Evolutionary conservation across 1,284 basidiomycete species (phyloP), one percentile per base, ranked within the genome.

Genomic region (Pholiota adiposa): DNA sequence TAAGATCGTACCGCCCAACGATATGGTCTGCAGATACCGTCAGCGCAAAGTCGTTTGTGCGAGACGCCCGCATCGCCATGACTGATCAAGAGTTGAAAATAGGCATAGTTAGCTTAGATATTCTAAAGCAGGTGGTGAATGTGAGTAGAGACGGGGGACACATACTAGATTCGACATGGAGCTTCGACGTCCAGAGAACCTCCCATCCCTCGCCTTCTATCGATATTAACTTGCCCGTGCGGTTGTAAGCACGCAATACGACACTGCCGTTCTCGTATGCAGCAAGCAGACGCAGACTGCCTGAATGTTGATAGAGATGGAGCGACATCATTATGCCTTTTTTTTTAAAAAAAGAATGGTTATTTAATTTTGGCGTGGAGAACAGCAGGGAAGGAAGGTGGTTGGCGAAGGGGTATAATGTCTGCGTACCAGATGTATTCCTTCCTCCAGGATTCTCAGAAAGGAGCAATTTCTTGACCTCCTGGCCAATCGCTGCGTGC

Each of bases 241-340:
- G 64, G 43, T 73, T 68, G 65, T 85, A 87, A 38, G 77, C 78
- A 65, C 88, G 87, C 33, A 93, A 73, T 36, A 83, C 82, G 18
- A 96, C 86, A 11, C 83, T 80, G 1, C 95, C 95, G 63, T 90
- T 89, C 75, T 97, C 95, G 69, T 92, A 96, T 1, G 85, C 91
- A 29, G 85, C 83, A 0, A 94, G 72, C 0, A 95, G 71, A 5
- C 51, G 50, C 29, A 58, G 49, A 8, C 19, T 11, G 21, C 21
- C 56, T 19, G 54, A 21, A 12, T 70, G 65, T 41, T 73, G 69
- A 64, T 82, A 85, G 21, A 97, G 77, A 65, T 94, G 90, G 59
- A 95, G 73, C 0, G 88, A 85, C 95, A 96, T 97, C 63, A 95
- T 86, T 56, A 96, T 89, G 1, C 94, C 94, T 87, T 70, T n/a